Percentiles rank a stretch among this genome's conserved stretches.
phyloP scores from a whole-genome alignment of 148 eudicot genomes.

The Fagopyrum tataricum region DNA sequence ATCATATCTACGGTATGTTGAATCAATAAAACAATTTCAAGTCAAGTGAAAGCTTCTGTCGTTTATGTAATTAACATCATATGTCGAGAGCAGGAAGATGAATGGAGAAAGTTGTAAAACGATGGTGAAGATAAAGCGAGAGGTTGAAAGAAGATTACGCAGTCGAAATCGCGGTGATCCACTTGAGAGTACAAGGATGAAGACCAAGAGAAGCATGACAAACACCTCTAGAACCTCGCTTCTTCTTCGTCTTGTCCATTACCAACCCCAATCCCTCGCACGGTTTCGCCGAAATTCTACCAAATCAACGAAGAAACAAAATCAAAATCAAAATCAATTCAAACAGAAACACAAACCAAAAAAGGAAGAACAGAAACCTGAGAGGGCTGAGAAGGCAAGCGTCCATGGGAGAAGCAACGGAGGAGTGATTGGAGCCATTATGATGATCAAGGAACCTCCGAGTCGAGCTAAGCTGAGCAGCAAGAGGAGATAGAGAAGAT shows the following conservation, averaged over 20 bases:
- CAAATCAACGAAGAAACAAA: not conserved
- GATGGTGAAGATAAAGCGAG: not conserved
- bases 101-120: not conserved
- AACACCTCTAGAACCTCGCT: conserved; percentile 33
- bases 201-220: conserved; percentile 37
- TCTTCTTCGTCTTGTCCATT: conserved; percentile 20
- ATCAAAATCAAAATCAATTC: not conserved
- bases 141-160: conserved; percentile 25
- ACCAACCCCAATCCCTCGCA: conserved; percentile 1
- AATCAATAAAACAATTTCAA: not conserved
- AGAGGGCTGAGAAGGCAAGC: not conserved
- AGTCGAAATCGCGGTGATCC: conserved; percentile 45
- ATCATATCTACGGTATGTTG: not conserved
- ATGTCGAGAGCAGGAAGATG: not conserved
- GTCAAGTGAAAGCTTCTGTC: not conserved
- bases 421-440: conserved; percentile 3
- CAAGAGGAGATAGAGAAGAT: not conserved
- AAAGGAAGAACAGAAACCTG: not conserved
- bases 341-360: not conserved
- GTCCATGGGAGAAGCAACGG: conserved; percentile 2
- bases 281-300: conserved; percentile 6
- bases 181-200: conserved; percentile 38
- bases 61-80: not conserved
- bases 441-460: not conserved
- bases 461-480: not conserved